These are phyloP conservation scores for Fusarium illudens DNA, from an alignment of 2,329 filamentous ascomycete species.

Conservation along the genomic window DNA sequence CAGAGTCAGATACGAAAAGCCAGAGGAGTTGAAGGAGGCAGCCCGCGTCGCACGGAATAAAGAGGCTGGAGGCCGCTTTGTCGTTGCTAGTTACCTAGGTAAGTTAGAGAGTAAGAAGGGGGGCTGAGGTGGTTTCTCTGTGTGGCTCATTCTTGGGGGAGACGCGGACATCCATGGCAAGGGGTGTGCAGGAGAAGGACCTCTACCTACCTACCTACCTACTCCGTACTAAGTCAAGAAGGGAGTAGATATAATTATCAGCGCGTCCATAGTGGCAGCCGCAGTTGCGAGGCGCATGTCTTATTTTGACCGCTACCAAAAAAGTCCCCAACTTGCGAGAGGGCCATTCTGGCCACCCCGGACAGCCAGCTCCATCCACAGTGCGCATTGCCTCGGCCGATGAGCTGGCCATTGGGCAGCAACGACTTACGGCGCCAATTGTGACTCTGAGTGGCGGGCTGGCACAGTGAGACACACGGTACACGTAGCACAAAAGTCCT, in stretches of 20 bases:
- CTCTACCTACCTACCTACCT: too few relatives aligned
- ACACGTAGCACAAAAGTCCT: background rate
- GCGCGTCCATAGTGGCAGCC: background rate
- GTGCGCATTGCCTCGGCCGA: background rate
- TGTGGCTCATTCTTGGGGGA: slow-evolving; percentile 3
- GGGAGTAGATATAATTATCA: background rate
- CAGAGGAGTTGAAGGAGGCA: slow-evolving; percentile 16
- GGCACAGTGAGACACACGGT: slow-evolving; percentile 22
- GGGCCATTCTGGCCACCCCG: too few relatives aligned
- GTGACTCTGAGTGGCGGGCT: background rate
- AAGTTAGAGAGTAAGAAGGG: background rate
- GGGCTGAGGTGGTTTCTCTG: slow-evolving; percentile 18
- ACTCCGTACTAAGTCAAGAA: too few relatives aligned
- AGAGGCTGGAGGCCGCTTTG: slow-evolving; percentile 17
- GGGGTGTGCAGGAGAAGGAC: background rate
- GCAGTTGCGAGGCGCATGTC: background rate
- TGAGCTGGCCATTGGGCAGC: slow-evolving; percentile 14
- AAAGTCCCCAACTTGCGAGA: background rate
- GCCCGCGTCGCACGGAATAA: slow-evolving; percentile 16
- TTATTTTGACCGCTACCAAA: background rate
- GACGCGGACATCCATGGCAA: background rate
- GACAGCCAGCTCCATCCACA: slow-evolving; percentile 4
- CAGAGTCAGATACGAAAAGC: background rate
- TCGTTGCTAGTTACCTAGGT: slow-evolving; percentile 11
- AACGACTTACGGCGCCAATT: background rate